Evolutionary conservation across 163 green algal genomes (phyloP).

Genomic region (Coccomyxa subellipsoidea): DNA sequence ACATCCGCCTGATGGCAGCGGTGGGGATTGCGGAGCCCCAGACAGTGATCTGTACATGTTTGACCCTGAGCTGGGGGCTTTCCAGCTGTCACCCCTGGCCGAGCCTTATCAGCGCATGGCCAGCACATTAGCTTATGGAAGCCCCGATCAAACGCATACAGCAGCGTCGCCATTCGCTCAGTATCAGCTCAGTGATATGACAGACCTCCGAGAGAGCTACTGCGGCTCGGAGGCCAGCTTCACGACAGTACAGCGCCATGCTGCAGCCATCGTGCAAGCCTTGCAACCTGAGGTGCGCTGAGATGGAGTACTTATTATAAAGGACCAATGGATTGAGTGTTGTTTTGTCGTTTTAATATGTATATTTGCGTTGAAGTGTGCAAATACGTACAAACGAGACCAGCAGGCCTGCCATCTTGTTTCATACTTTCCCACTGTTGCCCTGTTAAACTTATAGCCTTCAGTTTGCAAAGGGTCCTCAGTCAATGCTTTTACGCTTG

Average conservation of each 20-base stretch:
- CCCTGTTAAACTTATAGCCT: no score
- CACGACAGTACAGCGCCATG: not conserved
- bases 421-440: not conserved
- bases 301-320: no score
- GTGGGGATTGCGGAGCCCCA: no score
- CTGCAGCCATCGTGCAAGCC: not conserved
- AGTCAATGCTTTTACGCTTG: no score
- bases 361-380: no score
- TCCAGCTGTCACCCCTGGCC: not conserved
- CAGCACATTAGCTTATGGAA: no score
- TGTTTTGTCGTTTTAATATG: no score
- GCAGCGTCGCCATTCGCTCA: not conserved
- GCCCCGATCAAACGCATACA: no score
- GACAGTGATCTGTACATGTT: not conserved
- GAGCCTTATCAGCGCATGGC: not conserved
- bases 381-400: no score
- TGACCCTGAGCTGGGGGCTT: not conserved
- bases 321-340: no score
- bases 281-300: not conserved
- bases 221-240: not conserved
- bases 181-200: not conserved
- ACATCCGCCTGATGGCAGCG: not conserved
- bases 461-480: not conserved
- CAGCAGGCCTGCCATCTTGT: not conserved
- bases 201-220: not conserved